phyloP scores from a whole-genome alignment of 805 yeast genomes.

The Myxozyma vanderwaltii region DNA sequence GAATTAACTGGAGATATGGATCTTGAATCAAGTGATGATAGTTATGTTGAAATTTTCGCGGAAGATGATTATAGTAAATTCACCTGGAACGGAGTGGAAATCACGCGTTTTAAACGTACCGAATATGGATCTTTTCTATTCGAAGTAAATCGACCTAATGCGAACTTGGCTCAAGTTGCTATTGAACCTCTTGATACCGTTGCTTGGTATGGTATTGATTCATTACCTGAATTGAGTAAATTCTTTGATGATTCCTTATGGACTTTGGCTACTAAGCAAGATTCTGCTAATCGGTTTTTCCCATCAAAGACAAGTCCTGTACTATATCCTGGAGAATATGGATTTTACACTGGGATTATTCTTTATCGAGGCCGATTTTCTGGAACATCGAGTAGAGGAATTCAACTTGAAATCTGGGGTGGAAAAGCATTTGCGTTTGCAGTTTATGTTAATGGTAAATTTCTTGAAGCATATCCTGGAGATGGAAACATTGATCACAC shows the following conservation, averaged over 20 bases:
- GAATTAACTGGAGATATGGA: constrained; percentile 21
- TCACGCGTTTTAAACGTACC: constrained; percentile 4
- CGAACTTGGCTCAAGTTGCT: constrained; percentile 13
- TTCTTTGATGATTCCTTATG: constrained; percentile 26
- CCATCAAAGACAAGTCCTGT: constrained; percentile 24
- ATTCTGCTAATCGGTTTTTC: constrained; percentile 14
- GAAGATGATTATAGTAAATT: constrained; percentile 5
- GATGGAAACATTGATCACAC: constrained; percentile 1
- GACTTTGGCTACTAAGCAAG: constrained; percentile 14
- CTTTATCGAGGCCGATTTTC: constrained; percentile 23
- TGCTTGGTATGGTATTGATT: constrained; percentile 17
- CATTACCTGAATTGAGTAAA: constrained; percentile 13
- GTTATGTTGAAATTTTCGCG: constrained; percentile 20
- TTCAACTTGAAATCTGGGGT: constrained; percentile 20
- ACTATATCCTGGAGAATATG: constrained; percentile 28
- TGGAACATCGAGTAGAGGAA: constrained; percentile 5
- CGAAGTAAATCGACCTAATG: constrained; percentile 13
- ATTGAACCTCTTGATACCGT: constrained; percentile 13
- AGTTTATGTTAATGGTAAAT: constrained; percentile 21
- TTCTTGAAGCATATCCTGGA: constrained; percentile 18
- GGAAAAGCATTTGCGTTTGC: constrained; percentile 25
- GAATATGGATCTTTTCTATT: constrained; percentile 18
- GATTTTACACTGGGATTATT: constrained; percentile 21
- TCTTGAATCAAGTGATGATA: constrained; percentile 13
- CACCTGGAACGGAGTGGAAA: constrained; percentile 19